phyloP scores from a whole-genome alignment of 805 yeast species.

The Ogataea kodamae region DNA sequence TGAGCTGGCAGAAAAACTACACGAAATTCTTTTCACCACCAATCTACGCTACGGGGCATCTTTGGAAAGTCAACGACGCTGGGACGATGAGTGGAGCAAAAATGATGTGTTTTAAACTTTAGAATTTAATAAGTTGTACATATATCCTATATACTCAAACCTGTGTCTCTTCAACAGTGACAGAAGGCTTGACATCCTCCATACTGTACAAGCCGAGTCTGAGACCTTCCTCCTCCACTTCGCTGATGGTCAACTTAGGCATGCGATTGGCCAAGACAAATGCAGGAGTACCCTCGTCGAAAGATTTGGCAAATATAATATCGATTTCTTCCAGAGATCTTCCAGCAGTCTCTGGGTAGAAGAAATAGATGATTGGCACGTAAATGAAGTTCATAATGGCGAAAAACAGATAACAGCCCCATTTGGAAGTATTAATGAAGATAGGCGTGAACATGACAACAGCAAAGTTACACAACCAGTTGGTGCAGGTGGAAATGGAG shows the following conservation, averaged over 20 bases:
- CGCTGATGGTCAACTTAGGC: slow-evolving; percentile 54
- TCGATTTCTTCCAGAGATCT: slow-evolving; percentile 74
- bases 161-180: slow-evolving; percentile 8
- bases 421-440: slow-evolving; percentile 47
- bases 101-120: slow-evolving; percentile 1
- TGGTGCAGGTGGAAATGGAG: slow-evolving; percentile 59
- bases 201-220: slow-evolving; percentile 47
- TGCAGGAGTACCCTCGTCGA: slow-evolving; percentile 51
- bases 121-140: too few relatives aligned
- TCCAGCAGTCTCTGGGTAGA: slow-evolving; percentile 77
- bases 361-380: slow-evolving; percentile 60
- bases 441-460: slow-evolving; percentile 67
- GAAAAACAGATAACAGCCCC: slow-evolving; percentile 70
- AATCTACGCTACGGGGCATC: slow-evolving; percentile 66
- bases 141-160: too few relatives aligned
- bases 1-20: slow-evolving; percentile 41
- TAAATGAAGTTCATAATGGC: slow-evolving; percentile 59
- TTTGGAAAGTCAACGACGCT: slow-evolving; percentile 60
- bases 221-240: slow-evolving; percentile 58
- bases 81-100: slow-evolving; percentile 72
- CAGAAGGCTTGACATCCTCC: slow-evolving; percentile 19
- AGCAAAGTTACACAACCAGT: slow-evolving; percentile 68
- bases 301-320: slow-evolving; percentile 61
- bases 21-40: slow-evolving; percentile 30
- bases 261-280: slow-evolving; percentile 61